Percentiles rank a stretch among this genome's conserved stretches.
These are phyloP conservation scores for Extremus antarcticus DNA, from an alignment of 495 filamentous ascomycete species.

Conservation along the genomic window DNA sequence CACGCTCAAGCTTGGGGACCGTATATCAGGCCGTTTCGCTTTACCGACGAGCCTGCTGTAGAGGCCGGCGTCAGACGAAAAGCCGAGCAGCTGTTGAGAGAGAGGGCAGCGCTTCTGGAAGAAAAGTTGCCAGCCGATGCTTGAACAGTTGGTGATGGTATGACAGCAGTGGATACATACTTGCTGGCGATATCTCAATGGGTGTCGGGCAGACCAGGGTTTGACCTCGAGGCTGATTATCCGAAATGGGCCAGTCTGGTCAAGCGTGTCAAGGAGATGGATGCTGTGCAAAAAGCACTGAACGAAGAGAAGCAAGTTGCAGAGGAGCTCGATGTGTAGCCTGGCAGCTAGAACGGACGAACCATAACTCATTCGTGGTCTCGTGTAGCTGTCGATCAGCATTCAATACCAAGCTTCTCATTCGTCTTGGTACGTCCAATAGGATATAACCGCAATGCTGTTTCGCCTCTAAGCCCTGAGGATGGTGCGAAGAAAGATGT, in stretches of 20 bases:
- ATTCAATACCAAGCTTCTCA: too few relatives aligned
- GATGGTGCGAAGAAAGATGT: too few relatives aligned
- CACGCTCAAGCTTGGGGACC: neutral
- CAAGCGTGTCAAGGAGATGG: neutral
- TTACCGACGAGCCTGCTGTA: neutral
- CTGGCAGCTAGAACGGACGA: too few relatives aligned
- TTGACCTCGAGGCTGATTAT: neutral
- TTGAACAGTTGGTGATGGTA: neutral
- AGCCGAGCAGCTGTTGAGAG: neutral
- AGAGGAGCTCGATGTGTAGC: neutral
- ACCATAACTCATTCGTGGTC: too few relatives aligned
- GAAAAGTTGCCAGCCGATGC: neutral
- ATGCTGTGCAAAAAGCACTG: neutral
- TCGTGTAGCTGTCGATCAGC: too few relatives aligned
- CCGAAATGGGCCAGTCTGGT: neutral
- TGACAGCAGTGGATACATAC: neutral
- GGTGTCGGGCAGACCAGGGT: neutral
- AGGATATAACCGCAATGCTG: too few relatives aligned
- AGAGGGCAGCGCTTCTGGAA: neutral
- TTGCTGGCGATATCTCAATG: neutral
- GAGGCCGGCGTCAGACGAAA: neutral
- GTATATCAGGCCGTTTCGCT: neutral
- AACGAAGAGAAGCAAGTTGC: neutral
- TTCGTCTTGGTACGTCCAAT: too few relatives aligned
- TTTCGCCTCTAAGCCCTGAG: too few relatives aligned